A percentile compares a stretch with the other conserved stretches of the same genome.
phyloP scores from a whole-genome alignment of 1,139 yeast genomes.

The Scheffersomyces quercinus region DNA sequence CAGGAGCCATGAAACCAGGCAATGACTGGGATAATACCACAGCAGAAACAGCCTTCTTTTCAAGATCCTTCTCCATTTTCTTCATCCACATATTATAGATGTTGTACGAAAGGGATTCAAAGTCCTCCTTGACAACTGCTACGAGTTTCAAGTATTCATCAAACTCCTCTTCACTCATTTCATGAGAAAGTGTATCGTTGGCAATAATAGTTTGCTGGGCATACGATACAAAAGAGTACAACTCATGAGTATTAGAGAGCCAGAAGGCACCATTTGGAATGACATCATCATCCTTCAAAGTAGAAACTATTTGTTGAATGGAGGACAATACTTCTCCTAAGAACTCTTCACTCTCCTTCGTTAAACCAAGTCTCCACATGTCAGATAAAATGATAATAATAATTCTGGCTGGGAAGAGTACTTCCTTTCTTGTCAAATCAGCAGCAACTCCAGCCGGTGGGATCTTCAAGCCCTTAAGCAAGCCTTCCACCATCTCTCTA shows the following conservation, averaged over 20 bases:
- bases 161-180: slow-evolving; percentile 88
- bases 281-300: slow-evolving; percentile 79
- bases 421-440: slow-evolving; percentile 85
- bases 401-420: slow-evolving; percentile 93
- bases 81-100: slow-evolving; percentile 98
- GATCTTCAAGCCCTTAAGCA: slow-evolving; percentile 83
- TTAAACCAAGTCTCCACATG: slow-evolving; percentile 97
- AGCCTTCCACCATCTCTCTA: slow-evolving; percentile 83
- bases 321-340: slow-evolving; percentile 87
- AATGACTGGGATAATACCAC: slow-evolving; percentile 91
- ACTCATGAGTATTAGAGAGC: slow-evolving; percentile 95
- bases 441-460: slow-evolving; percentile 86
- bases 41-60: slow-evolving; percentile 90
- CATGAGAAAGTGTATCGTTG: slow-evolving; percentile 75
- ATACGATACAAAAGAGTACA: slow-evolving; percentile 89
- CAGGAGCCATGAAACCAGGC: slow-evolving; percentile 95
- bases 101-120: slow-evolving; percentile 89
- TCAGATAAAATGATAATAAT: slow-evolving; percentile 89
- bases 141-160: slow-evolving; percentile 88
- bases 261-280: slow-evolving; percentile 96
- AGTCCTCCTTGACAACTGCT: slow-evolving; percentile 90
- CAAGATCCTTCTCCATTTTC: slow-evolving; percentile 87
- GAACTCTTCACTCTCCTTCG: slow-evolving; percentile 88
- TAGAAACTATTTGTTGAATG: slow-evolving; percentile 76
- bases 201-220: slow-evolving; percentile 89